Base-by-base conservation (phyloP, 1,284 basidiomycete genomes). In the Trichosporon asahii region DNA sequence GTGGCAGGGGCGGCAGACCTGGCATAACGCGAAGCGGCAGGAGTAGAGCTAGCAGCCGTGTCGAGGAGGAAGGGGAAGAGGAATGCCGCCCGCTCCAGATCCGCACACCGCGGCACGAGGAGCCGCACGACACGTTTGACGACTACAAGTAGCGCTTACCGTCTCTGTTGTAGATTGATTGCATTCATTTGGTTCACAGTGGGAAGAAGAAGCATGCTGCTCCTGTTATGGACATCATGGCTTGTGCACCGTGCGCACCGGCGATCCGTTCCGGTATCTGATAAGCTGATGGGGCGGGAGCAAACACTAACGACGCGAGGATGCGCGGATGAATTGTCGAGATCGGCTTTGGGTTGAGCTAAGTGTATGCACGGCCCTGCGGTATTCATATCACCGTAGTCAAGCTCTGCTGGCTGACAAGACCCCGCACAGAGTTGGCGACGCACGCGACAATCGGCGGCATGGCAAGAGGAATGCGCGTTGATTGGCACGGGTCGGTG, bases 101-200 rank as follows among this genome's bases (percentile, higher is more conserved):
- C 11, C 37, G 40, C 40, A 57, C 44, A 6, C 60, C 46, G 23
- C 40, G 68, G 11, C 65, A 57, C 21, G 65, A 55, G 60, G 65
- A 37, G n/a, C 65, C 40, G 60, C 65, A 64, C 46, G 68, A 69
- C 35, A 66, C 46, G 12, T 69, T 69, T 40, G 68, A 69, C 25
- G 68, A 69, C 25, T 61, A 61, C 18, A 12, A 61, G 18, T 61
- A 44, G 40, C 18, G 12, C 12, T 4, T 14, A 31, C 2, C 55
- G 27, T 33, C 57, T n/a, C 4, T 61, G 57, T 61, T 61, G 57
- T 61, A 61, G 57, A n/a, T 27, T 11, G 27, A 61, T 61, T 21
- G 49, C 23, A 53, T 23, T 25, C 23, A 12, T 23, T 53, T 25
- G 49, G 49, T 53, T n/a, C 21, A 18, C 40, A 44, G 40, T 12